A percentile compares a stretch with the other conserved stretches of the same genome.
These are phyloP conservation scores for Penicillium hordei DNA, from an alignment of 2,329 filamentous ascomycete genomes.

Conservation along the genomic window DNA sequence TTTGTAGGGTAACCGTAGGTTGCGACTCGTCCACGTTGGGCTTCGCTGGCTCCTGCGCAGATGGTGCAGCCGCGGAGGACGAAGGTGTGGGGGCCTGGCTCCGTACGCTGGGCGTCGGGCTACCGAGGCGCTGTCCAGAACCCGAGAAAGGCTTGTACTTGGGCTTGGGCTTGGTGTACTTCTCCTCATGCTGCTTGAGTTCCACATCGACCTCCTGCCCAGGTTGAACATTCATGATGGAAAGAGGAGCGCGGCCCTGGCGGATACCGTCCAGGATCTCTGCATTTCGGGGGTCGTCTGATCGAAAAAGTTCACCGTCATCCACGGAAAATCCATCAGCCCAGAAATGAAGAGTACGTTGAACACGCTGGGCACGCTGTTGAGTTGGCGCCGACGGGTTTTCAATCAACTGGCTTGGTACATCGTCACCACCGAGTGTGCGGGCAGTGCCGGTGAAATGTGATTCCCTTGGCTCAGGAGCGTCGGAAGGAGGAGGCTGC, in stretches of 20 bases:
- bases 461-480: slow-evolving; percentile 43
- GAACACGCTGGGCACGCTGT: slow-evolving; percentile 52
- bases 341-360: slow-evolving; percentile 64
- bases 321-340: slow-evolving; percentile 66
- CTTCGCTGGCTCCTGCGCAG: slow-evolving; percentile 33
- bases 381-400: slow-evolving; percentile 48
- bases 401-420: slow-evolving; percentile 58
- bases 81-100: slow-evolving; percentile 36
- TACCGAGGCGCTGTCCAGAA: slow-evolving; percentile 61
- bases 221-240: slow-evolving; percentile 62
- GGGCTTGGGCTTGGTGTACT: slow-evolving; percentile 63
- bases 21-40: slow-evolving; percentile 57
- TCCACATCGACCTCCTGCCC: slow-evolving; percentile 66
- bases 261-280: slow-evolving; percentile 63
- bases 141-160: slow-evolving; percentile 65
- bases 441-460: slow-evolving; percentile 61
- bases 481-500: slow-evolving; percentile 41
- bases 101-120: slow-evolving; percentile 58
- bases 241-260: slow-evolving; percentile 61
- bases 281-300: slow-evolving; percentile 63
- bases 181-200: slow-evolving; percentile 63
- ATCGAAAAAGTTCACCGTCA: slow-evolving; percentile 62
- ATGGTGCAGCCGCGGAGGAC: slow-evolving; percentile 20
- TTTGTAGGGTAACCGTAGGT: slow-evolving; percentile 60
- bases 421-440: slow-evolving; percentile 65